Evolutionary conservation across 116 monocot genomes (phyloP), one percentile per base, ranked within the genome.

Genomic region (Posidonia oceanica): DNA sequence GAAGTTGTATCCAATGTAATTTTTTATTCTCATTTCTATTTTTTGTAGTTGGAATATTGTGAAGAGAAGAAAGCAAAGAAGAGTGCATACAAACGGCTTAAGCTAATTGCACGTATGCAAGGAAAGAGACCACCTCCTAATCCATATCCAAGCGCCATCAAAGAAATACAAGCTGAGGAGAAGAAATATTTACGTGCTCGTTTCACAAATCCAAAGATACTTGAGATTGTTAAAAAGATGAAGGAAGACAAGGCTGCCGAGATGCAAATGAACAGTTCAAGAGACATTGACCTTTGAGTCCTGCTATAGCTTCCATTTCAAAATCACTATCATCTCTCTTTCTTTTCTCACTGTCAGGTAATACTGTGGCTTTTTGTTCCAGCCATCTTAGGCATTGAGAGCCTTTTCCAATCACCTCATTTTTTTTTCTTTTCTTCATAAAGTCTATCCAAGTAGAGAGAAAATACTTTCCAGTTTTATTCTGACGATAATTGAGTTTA

Each of bases 91-190:
- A 76, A 59, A 23, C 77, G 87, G 51, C 23, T 96, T 57, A 96
- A 91, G 77, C 39, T 77, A 64, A 79, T 91, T 29, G 74, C 79
- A 4, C 79, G 80, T 5, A 44, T 81, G 2, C 79, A 77, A 64
- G 88, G 96, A 42, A 96, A 89, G 71, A 76, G 39, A 61, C 86
- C 87, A 55, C 89, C 91, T 69, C 84, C 84, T 44, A 85, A 97
- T 59, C 91, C 91, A 15, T 97, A 80, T 59, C 89, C 91, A 23
- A 89, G 85, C 60, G 87, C 96, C 77, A 79, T 91, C 39, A 87
- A 87, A 57, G 89, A 97, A 72, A 97, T 89, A 74, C 96, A 91
- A 68, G 85, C 80, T 2, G 91, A 97, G 82, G 87, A 91, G 68
- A 81, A 66, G 75, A 87, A 82, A 59, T 82, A 73, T 66, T 79